These are phyloP conservation scores for Elongisporangium prolatum DNA, from an alignment of 352 stramenopile genomes.

Conservation along the genomic window DNA sequence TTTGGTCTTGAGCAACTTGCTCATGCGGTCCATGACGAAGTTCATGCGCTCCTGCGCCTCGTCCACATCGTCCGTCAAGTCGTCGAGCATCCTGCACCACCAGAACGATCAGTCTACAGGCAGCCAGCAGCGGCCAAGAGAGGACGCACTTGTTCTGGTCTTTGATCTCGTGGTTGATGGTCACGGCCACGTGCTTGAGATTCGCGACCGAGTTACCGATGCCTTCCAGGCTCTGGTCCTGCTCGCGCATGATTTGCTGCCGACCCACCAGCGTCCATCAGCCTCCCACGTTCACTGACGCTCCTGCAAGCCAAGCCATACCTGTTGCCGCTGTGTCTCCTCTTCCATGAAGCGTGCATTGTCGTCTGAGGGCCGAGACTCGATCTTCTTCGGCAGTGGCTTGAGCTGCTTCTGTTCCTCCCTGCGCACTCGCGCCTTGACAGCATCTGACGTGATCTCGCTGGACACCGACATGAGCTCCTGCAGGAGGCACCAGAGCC, in stretches of 20 bases:
- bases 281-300: not conserved
- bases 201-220: constrained; percentile 48
- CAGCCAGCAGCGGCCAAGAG: not conserved
- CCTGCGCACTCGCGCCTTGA: constrained; percentile 49
- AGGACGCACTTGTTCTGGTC: constrained; percentile 64
- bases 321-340: constrained; percentile 48
- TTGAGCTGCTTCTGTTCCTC: constrained; percentile 66
- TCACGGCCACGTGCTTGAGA: constrained; percentile 62
- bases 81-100: constrained; percentile 65
- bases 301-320: constrained; percentile 12
- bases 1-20: constrained; percentile 78
- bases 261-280: constrained; percentile 2
- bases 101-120: not conserved
- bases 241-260: constrained; percentile 69
- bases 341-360: constrained; percentile 57
- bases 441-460: constrained; percentile 54
- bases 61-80: constrained; percentile 65
- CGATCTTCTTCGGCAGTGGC: constrained; percentile 15
- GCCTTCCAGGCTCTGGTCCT: constrained; percentile 56
- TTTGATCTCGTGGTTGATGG: constrained; percentile 68
- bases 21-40: constrained; percentile 78
- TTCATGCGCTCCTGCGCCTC: constrained; percentile 79
- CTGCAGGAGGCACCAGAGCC: constrained; percentile 13
- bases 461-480: constrained; percentile 50
- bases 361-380: constrained; percentile 17